phyloP scores from a whole-genome alignment of 495 filamentous ascomycete species.

The Pseudotulostoma volvatum region DNA sequence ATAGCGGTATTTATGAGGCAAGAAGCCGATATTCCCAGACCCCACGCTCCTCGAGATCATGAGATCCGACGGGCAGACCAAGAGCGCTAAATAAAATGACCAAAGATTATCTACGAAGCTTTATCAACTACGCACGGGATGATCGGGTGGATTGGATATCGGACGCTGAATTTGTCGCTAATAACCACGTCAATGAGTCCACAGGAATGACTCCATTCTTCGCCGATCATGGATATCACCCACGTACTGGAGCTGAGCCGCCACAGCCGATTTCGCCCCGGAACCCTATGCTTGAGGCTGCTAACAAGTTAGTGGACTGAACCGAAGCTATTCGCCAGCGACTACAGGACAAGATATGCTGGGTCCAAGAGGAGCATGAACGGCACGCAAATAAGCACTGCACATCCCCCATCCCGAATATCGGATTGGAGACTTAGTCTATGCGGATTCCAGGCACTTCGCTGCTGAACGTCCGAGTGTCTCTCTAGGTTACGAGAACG shows the following conservation, averaged over 20 bases:
- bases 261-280: no score
- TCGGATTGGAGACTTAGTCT: background rate
- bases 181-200: background rate
- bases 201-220: background rate
- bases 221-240: background rate
- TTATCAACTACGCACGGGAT: background rate
- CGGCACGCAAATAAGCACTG: background rate
- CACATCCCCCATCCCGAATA: background rate
- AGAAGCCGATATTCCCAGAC: background rate
- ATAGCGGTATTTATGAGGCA: conserved; percentile 3
- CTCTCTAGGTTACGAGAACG: background rate
- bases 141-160: background rate
- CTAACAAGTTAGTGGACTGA: background rate
- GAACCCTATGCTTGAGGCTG: background rate
- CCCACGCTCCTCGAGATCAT: background rate
- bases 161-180: background rate
- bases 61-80: background rate
- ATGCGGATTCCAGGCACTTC: background rate
- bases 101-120: background rate
- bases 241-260: background rate
- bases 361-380: background rate
- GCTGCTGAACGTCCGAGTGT: background rate
- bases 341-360: background rate
- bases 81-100: background rate
- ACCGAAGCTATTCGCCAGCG: background rate